These are phyloP conservation scores for Fusarium proliferatum DNA, from an alignment of 2,329 filamentous ascomycete genomes.

Conservation along the genomic window DNA sequence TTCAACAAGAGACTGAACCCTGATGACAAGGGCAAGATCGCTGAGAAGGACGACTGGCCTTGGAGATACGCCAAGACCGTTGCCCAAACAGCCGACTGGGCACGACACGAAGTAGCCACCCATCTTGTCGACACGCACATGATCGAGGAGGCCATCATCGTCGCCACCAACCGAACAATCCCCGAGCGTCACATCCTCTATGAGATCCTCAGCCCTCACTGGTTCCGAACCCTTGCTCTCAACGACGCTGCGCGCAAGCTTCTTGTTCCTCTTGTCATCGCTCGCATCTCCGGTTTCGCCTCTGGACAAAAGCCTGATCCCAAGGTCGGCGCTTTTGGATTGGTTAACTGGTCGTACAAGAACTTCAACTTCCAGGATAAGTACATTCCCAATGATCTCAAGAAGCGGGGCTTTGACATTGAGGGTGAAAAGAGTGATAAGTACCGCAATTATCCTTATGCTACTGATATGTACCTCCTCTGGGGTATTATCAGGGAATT, in stretches of 20 bases:
- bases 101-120: slow-evolving; percentile 26
- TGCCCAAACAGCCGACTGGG: slow-evolving; percentile 32
- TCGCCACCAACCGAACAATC: slow-evolving; percentile 27
- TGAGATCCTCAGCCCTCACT: slow-evolving; percentile 27
- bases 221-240: slow-evolving; percentile 29
- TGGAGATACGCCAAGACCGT: slow-evolving; percentile 37
- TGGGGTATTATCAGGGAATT: slow-evolving; percentile 24
- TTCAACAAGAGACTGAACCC: slow-evolving; percentile 26
- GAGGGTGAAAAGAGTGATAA: slow-evolving; percentile 14
- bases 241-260: slow-evolving; percentile 13
- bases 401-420: slow-evolving; percentile 32
- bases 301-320: neutral
- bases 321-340: neutral
- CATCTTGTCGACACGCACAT: slow-evolving; percentile 35
- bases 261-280: slow-evolving; percentile 19
- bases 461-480: slow-evolving; percentile 6
- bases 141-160: slow-evolving; percentile 34
- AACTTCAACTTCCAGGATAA: slow-evolving; percentile 37
- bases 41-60: slow-evolving; percentile 32
- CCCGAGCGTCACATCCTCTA: slow-evolving; percentile 24
- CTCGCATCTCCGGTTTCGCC: slow-evolving; percentile 14
- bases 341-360: slow-evolving; percentile 22
- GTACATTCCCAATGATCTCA: slow-evolving; percentile 36
- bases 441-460: slow-evolving; percentile 34
- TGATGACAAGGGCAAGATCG: slow-evolving; percentile 2